Percentiles rank a stretch among this genome's conserved stretches.
phyloP scores from a whole-genome alignment of 78 protist species.

The Pigoraptor vietnamica region DNA sequence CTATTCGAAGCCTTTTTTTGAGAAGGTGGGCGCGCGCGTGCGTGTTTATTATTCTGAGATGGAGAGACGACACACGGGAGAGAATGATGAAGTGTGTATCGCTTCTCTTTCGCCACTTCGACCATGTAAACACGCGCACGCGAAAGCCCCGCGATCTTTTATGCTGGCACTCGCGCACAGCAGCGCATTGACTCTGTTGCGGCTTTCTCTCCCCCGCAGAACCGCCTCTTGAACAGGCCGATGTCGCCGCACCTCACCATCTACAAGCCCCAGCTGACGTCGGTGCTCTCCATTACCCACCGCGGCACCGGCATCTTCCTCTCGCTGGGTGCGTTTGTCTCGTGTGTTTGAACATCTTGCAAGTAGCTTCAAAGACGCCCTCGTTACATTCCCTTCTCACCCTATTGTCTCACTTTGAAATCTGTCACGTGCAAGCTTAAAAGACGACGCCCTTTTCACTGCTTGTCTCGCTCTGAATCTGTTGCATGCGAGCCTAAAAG shows the following conservation, averaged over 20 bases:
- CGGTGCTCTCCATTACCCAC: slow-evolving; percentile 35
- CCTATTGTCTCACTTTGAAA: no score
- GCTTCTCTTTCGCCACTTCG: background rate
- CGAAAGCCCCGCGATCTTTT: background rate
- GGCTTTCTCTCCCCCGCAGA: background rate
- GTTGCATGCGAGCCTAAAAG: no score
- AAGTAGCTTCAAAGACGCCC: no score
- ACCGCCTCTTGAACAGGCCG: slow-evolving; percentile 16
- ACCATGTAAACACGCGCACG: no score
- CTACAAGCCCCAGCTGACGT: slow-evolving; percentile 16
- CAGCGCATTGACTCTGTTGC: background rate
- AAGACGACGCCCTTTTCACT: no score
- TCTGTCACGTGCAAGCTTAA: no score
- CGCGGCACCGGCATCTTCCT: slow-evolving; percentile 18
- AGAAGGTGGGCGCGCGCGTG: background rate
- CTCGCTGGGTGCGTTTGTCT: background rate
- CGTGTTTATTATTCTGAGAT: no score
- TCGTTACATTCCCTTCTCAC: no score
- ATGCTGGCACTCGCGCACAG: no score
- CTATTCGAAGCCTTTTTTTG: background rate
- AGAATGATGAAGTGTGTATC: background rate
- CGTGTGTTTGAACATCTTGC: no score
- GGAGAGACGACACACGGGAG: no score
- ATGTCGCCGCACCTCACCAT: slow-evolving; percentile 40
- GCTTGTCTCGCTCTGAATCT: no score